These are phyloP conservation scores for Dovyalis caffra DNA, from an alignment of 345 rosid species.

Conservation along the genomic window DNA sequence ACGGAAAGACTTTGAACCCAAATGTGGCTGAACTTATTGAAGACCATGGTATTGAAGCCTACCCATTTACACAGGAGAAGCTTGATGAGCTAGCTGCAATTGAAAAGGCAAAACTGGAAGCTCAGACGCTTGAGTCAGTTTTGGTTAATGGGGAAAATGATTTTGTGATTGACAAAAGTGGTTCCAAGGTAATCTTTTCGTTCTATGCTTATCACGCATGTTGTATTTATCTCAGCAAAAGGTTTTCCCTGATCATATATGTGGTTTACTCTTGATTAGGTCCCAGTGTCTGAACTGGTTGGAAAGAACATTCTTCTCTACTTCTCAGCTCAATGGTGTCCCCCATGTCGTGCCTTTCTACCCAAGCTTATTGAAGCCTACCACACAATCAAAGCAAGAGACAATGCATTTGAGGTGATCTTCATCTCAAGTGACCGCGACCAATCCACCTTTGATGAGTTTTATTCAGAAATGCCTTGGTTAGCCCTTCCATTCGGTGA, in stretches of 20 bases:
- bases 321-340: conserved; percentile 77
- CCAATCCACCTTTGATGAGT: conserved; percentile 48
- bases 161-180: conserved; percentile 55
- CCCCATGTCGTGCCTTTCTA: conserved; percentile 57
- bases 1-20: conserved; percentile 58
- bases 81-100: conserved; percentile 42
- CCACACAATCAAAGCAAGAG: conserved; percentile 52
- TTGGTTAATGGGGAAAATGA: conserved; percentile 58
- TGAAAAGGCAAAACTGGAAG: conserved; percentile 45
- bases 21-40: conserved; percentile 60
- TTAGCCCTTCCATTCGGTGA: conserved; percentile 71
- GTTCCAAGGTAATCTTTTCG: conserved; percentile 40
- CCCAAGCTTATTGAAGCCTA: conserved; percentile 60
- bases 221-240: no score
- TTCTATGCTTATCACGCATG: neutral
- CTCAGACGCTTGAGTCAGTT: conserved; percentile 61
- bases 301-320: conserved; percentile 68
- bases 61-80: conserved; percentile 67
- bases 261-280: conserved; percentile 30
- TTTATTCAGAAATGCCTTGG: conserved; percentile 65
- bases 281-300: conserved; percentile 50
- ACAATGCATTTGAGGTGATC: conserved; percentile 51
- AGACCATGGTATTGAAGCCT: conserved; percentile 58
- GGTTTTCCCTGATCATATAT: neutral
- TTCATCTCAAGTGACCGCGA: conserved; percentile 58